Percentiles rank a stretch among this genome's conserved stretches.
phyloP scores from a whole-genome alignment of 1,284 basidiomycete species.

The Ganoderma sp. region DNA sequence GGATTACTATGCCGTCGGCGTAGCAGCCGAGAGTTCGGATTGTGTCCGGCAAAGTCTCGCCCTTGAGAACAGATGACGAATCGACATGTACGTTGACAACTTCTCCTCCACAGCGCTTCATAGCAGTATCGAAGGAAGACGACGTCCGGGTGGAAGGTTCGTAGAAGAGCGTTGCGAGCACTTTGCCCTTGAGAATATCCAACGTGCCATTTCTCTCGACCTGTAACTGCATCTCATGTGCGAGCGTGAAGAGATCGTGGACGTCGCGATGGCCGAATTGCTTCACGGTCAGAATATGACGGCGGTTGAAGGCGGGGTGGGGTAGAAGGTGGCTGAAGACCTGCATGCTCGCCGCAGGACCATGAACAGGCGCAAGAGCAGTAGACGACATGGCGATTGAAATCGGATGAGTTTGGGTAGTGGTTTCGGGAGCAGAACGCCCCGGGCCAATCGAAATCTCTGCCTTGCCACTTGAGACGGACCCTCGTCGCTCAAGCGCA shows the following conservation, averaged over 20 bases:
- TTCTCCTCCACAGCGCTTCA: conserved; percentile 97
- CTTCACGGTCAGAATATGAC: conserved; percentile 94
- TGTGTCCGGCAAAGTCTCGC: conserved; percentile 94
- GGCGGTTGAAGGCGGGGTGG: conserved; percentile 79
- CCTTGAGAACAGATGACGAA: conserved; percentile 90
- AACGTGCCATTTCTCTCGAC: conserved; percentile 92
- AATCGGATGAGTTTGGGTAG: conserved; percentile 17
- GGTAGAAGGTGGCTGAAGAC: conserved; percentile 52
- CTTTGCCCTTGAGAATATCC: conserved; percentile 90
- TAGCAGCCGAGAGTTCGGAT: conserved; percentile 96
- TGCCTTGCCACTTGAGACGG: conserved; percentile 34
- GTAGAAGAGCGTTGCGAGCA: conserved; percentile 97
- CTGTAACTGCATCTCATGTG: conserved; percentile 95
- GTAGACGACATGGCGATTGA: conserved; percentile 18
- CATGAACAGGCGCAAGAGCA: conserved; percentile 34
- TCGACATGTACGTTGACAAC: conserved; percentile 88
- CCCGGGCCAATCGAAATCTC: conserved; percentile 25
- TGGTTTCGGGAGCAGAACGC: conserved; percentile 24
- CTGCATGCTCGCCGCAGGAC: conserved; percentile 48
- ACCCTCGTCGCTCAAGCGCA: conserved; percentile 39
- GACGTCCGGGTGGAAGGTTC: conserved; percentile 97
- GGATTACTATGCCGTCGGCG: conserved; percentile 92
- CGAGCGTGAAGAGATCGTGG: conserved; percentile 93
- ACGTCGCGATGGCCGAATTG: conserved; percentile 92
- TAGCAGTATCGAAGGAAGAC: conserved; percentile 97